phyloP scores from a whole-genome alignment of 1,284 basidiomycete genomes.

The Rhodotorula mucilaginosa region DNA sequence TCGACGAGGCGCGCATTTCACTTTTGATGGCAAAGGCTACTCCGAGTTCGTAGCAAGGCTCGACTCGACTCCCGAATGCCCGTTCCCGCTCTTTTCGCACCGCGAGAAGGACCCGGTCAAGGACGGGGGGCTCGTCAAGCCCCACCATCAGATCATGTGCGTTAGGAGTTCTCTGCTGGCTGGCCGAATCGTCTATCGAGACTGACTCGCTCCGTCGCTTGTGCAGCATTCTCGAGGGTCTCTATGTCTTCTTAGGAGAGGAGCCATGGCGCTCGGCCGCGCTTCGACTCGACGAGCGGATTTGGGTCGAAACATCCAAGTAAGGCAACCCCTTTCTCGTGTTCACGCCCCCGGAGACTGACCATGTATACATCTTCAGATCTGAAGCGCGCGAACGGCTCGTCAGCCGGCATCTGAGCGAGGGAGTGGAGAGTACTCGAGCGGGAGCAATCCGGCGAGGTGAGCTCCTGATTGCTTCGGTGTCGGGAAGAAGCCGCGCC shows the following conservation, averaged over 20 bases:
- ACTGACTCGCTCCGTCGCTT: background rate
- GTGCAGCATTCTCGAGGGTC: background rate
- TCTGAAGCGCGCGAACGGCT: background rate
- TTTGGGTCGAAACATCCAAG: background rate
- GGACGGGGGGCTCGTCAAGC: background rate
- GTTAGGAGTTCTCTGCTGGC: background rate
- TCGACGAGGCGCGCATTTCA: background rate
- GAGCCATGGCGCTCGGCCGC: background rate
- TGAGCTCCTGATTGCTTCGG: background rate
- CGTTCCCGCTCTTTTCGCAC: constrained; percentile 1
- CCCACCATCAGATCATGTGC: background rate
- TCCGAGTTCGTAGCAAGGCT: background rate
- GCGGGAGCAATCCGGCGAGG: background rate
- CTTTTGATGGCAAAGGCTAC: background rate
- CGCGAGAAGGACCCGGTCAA: background rate
- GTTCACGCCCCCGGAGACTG: no score
- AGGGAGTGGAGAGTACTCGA: background rate
- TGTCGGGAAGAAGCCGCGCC: background rate
- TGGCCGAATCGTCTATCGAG: background rate
- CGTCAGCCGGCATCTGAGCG: background rate
- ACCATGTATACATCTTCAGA: background rate
- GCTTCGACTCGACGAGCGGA: constrained; percentile 1
- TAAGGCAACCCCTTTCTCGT: background rate
- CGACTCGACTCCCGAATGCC: background rate
- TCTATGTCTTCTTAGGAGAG: background rate